Conservation (phyloP, 2,329 filamentous ascomycete species). For the Aspergillus ibericus region DNA sequence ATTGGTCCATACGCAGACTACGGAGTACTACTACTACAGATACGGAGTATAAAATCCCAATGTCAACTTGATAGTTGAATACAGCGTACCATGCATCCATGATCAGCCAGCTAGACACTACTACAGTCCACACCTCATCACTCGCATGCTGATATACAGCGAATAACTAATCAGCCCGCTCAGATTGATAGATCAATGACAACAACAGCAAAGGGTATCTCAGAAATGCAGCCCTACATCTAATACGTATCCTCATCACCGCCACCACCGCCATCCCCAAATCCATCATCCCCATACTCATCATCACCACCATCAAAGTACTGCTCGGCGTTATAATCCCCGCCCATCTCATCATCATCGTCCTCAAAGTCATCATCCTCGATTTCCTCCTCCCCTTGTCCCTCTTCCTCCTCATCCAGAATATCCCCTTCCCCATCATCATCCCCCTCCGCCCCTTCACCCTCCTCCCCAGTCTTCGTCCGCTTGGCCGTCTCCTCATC, state of each 20-base stretch:
- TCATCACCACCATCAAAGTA: conserved; percentile 63
- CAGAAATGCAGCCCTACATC: conserved; percentile 14
- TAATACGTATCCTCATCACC: conserved; percentile 50
- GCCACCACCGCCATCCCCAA: conserved; percentile 55
- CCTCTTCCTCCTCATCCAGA: conserved; percentile 48
- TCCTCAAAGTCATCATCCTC: conserved; percentile 61
- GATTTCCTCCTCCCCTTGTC: conserved; percentile 54
- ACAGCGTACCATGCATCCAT: too few species aligned
- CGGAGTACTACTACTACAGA: too few species aligned
- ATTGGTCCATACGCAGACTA: not conserved
- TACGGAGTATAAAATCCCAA: too few species aligned
- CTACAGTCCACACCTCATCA: too few species aligned
- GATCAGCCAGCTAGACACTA: too few species aligned
- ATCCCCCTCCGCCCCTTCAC: conserved; percentile 32
- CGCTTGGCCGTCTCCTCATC: conserved; percentile 36
- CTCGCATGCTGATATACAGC: not conserved
- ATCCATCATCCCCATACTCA: conserved; percentile 56
- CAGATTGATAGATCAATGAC: conserved; percentile 18
- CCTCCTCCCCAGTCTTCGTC: conserved; percentile 32
- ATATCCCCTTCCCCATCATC: conserved; percentile 47
- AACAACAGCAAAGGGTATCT: conserved; percentile 33
- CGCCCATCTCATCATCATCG: conserved; percentile 59
- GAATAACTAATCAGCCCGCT: not conserved
- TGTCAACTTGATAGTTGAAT: too few species aligned
- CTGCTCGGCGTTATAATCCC: conserved; percentile 65